Evolutionary conservation across 1,284 basidiomycete species (phyloP).

Genomic region (Coniferiporia weirii): DNA sequence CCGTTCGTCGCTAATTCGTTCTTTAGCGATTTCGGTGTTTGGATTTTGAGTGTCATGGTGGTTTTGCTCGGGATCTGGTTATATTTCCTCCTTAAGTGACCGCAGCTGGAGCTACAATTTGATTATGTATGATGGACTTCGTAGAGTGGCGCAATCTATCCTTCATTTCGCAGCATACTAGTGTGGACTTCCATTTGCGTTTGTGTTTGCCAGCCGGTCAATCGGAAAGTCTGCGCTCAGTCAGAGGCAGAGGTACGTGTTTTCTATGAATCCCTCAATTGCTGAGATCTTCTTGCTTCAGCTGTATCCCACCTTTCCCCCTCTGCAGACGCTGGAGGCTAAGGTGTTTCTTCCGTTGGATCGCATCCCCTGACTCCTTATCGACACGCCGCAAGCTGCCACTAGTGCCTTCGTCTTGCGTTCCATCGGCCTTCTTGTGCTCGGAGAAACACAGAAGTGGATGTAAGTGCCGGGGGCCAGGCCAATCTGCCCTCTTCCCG

Average conservation of each 20-base stretch:
- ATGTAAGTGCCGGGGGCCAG: no score
- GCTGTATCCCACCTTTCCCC: background rate
- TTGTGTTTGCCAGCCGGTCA: background rate
- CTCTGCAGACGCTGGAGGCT: no score
- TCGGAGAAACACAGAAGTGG: no score
- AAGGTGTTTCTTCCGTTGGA: no score
- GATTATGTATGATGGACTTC: background rate
- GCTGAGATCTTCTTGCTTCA: background rate
- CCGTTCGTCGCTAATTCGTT: constrained; percentile 55
- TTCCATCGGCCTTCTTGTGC: no score
- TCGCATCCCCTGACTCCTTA: no score
- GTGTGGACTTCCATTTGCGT: background rate
- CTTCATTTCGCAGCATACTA: background rate
- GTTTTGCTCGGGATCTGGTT: background rate
- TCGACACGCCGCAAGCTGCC: no score
- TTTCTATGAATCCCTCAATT: background rate
- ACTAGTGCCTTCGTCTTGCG: no score
- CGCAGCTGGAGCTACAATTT: background rate
- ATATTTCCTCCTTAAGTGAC: background rate
- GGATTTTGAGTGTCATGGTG: constrained; percentile 24
- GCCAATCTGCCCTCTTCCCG: no score
- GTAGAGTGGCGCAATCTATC: background rate
- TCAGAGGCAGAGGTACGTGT: background rate
- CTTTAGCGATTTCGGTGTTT: constrained; percentile 55
- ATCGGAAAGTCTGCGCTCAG: background rate